Percentiles rank a stretch among this genome's conserved stretches.
These are phyloP conservation scores for Macrotyloma uniflorum DNA, from an alignment of 306 rosid genomes.

Conservation along the genomic window DNA sequence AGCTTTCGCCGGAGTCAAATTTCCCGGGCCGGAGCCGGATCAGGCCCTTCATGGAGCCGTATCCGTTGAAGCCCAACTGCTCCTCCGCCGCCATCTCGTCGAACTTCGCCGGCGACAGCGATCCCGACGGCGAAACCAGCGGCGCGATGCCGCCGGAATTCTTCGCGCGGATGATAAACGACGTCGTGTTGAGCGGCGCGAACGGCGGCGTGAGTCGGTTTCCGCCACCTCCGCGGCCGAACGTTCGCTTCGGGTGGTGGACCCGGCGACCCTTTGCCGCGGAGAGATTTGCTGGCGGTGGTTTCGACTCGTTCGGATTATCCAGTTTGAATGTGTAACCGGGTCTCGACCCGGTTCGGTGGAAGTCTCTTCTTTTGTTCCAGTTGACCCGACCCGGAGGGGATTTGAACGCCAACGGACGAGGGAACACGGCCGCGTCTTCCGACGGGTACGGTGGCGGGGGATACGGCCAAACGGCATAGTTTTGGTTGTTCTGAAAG, in stretches of 20 bases:
- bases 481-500: slow-evolving; percentile 45
- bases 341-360: slow-evolving; percentile 40
- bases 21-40: slow-evolving; percentile 66
- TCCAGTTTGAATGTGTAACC: slow-evolving; percentile 41
- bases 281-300: slow-evolving; percentile 56
- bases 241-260: slow-evolving; percentile 56
- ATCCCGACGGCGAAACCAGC: slow-evolving; percentile 57
- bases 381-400: slow-evolving; percentile 49
- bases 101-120: slow-evolving; percentile 65
- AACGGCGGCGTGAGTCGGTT: slow-evolving; percentile 53
- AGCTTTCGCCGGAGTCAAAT: slow-evolving; percentile 39
- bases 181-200: slow-evolving; percentile 82
- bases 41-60: slow-evolving; percentile 85
- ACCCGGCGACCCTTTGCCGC: slow-evolving; percentile 61
- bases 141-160: slow-evolving; percentile 66
- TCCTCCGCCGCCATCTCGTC: slow-evolving; percentile 70
- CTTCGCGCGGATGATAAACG: slow-evolving; percentile 73
- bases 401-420: slow-evolving; percentile 1
- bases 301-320: slow-evolving; percentile 44
- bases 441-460: slow-evolving; percentile 30
- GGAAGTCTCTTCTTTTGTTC: slow-evolving; percentile 48
- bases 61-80: slow-evolving; percentile 86
- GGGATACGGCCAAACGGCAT: slow-evolving; percentile 41
- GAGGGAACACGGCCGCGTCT: slow-evolving; percentile 34
- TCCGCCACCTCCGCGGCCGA: slow-evolving; percentile 5